These are phyloP conservation scores for Nannizziopsis arthrosporioides DNA, from an alignment of 2,329 filamentous ascomycete species.

Conservation along the genomic window DNA sequence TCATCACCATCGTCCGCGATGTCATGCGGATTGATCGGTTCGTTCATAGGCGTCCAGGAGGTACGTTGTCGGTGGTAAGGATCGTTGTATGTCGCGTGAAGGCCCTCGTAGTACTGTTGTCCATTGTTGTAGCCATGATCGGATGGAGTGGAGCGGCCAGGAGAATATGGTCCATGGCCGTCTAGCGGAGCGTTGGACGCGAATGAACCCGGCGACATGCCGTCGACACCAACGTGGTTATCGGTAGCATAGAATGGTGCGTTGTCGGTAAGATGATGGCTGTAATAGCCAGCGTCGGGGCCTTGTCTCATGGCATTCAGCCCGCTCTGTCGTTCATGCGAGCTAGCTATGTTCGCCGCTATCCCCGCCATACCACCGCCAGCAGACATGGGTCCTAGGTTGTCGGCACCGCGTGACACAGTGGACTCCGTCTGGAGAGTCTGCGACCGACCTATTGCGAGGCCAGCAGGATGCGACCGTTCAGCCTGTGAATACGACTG, in stretches of 20 bases:
- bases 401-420: slow-evolving; percentile 54
- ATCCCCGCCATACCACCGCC: slow-evolving; percentile 51
- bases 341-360: slow-evolving; percentile 51
- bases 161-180: not conserved
- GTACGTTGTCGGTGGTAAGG: slow-evolving; percentile 53
- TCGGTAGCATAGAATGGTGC: not conserved
- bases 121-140: not conserved
- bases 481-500: not conserved
- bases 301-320: slow-evolving; percentile 47
- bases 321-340: slow-evolving; percentile 53
- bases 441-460: slow-evolving; percentile 15
- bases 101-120: slow-evolving; percentile 17
- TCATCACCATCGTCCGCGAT: slow-evolving; percentile 85
- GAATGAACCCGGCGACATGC: not conserved
- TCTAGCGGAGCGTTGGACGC: not conserved
- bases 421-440: slow-evolving; percentile 28
- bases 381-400: slow-evolving; percentile 52
- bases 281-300: slow-evolving; percentile 12
- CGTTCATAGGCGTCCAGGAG: slow-evolving; percentile 41
- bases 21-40: slow-evolving; percentile 58
- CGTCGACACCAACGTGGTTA: not conserved
- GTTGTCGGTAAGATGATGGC: not conserved
- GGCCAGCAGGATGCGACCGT: not conserved
- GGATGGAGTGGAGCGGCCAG: not conserved
- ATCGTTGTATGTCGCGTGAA: slow-evolving; percentile 43